Evolutionary conservation across 805 yeast species (phyloP), one percentile per base, ranked within the genome.

Genomic region (Wickerhamiella lipophila): DNA sequence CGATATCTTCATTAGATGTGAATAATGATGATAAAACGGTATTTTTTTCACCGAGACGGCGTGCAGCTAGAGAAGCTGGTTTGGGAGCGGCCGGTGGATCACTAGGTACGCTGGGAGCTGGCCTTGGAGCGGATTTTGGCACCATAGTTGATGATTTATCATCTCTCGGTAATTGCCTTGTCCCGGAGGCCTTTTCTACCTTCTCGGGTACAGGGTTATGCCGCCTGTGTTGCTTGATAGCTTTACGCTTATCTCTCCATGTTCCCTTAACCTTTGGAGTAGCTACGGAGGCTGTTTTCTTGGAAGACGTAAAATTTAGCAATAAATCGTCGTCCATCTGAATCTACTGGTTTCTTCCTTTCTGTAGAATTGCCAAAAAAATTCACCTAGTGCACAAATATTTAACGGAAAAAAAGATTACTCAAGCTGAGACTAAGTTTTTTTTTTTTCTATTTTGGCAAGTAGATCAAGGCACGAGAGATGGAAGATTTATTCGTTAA

Each of bases 11-110:
- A 53, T 80, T 78, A 1, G 82, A 75, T 0, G 88, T 75, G 70
- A 89, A 89, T 47, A 89, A 67, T 1, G 96, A 89, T 0, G 96
- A 84, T 2, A 89, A 86, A 56, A 79, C 78, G 7, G 89, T 78
- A 54, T 75, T 73, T 15, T 56, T 58, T 29, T 54, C 56, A 45
- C 47, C 47, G 2, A 44, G 21, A 2, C 47, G 47, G 16, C 34
- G 25, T 6, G 23, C 34, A 5, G 44, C 4, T 13, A 41, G 6
- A 13, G 44, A 19, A 19, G 44, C 44, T 4, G 44, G 44, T 27
- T 41, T 38, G 13, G 26, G 15, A 7, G 25, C 9, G 15, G 25
- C 42, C 25, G 25, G 42, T 6, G 40, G 40, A 12, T 6, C 15
- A 25, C 27, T 9, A 32, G 36, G 36, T 6, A 32, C 18, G 6